Percentiles rank a stretch among this genome's conserved stretches.
phyloP scores from a whole-genome alignment of 495 filamentous ascomycete genomes.

The Bacidia rubella region DNA sequence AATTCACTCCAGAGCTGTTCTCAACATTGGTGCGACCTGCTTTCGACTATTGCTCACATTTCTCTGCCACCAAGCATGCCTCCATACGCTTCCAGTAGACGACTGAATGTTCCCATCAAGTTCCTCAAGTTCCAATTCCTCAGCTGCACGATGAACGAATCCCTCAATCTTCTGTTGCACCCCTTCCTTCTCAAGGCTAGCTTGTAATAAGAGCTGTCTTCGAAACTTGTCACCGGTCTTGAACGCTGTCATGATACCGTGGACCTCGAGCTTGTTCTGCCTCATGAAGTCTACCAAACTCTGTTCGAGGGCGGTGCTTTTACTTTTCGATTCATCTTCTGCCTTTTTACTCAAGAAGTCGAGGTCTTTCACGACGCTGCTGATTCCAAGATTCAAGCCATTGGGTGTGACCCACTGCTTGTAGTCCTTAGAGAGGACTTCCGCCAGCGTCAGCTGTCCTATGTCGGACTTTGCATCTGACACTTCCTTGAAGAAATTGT shows the following conservation, averaged over 20 bases:
- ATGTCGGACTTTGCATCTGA: constrained; percentile 59
- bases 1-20: constrained; percentile 37
- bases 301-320: constrained; percentile 33
- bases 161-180: constrained; percentile 30
- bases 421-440: constrained; percentile 81
- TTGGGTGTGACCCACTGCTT: constrained; percentile 93
- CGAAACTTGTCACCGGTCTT: constrained; percentile 39
- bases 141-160: constrained; percentile 37
- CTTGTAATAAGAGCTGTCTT: constrained; percentile 65
- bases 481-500: constrained; percentile 49
- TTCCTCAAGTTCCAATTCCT: constrained; percentile 41
- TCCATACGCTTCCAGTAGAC: constrained; percentile 19
- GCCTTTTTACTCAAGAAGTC: constrained; percentile 48
- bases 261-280: constrained; percentile 47
- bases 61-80: constrained; percentile 51
- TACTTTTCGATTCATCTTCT: constrained; percentile 22
- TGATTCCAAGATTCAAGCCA: constrained; percentile 55
- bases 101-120: constrained; percentile 35
- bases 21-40: constrained; percentile 73
- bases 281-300: constrained; percentile 38
- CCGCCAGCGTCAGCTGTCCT: constrained; percentile 47
- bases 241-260: constrained; percentile 65
- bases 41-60: constrained; percentile 64
- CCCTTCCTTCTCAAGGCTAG: constrained; percentile 22
- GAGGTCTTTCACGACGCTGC: constrained; percentile 55